A percentile compares a stretch with the other conserved stretches of the same genome.
These are phyloP conservation scores for Vaccinium macrocarpon DNA, from an alignment of 148 eudicot species.

Conservation along the genomic window DNA sequence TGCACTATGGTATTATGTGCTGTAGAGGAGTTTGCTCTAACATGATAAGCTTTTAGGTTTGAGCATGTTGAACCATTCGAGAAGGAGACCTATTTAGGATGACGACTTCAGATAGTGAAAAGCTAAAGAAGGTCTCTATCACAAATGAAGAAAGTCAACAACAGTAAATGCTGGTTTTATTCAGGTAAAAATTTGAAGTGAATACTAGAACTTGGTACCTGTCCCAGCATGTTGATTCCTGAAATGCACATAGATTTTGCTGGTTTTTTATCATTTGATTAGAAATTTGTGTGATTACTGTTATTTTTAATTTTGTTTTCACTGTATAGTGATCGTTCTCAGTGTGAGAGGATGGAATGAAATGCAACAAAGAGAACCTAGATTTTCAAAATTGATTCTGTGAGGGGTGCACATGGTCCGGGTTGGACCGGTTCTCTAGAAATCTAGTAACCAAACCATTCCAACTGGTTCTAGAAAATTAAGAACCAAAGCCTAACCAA, in stretches of 20 bases:
- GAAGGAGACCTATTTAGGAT: background rate
- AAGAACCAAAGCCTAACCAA: too few species aligned
- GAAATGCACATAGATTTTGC: background rate
- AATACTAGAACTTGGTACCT: background rate
- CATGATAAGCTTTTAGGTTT: background rate
- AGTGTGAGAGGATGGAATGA: background rate
- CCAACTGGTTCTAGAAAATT: too few species aligned
- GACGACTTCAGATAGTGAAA: too few species aligned
- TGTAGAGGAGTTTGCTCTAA: background rate
- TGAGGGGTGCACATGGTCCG: too few species aligned
- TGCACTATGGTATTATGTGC: background rate
- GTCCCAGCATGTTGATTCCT: background rate
- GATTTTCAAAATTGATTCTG: background rate
- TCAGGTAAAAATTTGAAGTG: background rate
- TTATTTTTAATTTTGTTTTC: background rate
- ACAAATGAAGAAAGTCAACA: background rate
- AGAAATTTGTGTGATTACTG: background rate
- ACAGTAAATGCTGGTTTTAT: background rate
- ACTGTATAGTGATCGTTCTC: background rate
- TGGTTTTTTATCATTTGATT: background rate
- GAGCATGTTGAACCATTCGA: background rate
- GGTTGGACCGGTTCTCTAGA: too few species aligned
- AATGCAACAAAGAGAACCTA: too few species aligned
- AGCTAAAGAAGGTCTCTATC: too few species aligned
- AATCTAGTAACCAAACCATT: too few species aligned